phyloP scores from a whole-genome alignment of 192 early-diverging fungal species.

The Endogone sp. region DNA sequence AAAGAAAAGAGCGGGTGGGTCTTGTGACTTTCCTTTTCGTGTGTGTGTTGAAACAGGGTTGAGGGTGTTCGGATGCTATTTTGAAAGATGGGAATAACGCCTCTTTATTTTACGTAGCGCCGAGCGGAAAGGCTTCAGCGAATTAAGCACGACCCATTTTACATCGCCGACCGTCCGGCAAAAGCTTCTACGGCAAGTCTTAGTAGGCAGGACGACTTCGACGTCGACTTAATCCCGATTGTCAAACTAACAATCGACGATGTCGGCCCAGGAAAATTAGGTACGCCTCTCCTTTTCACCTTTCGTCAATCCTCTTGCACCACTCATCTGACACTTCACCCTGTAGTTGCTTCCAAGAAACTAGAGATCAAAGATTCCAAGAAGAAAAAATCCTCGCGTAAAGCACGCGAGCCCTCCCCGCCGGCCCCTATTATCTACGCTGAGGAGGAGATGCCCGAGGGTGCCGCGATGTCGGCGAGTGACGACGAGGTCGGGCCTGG shows the following conservation, averaged over 20 bases:
- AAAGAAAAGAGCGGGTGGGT: conserved; percentile 33
- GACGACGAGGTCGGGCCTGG: conserved; percentile 36
- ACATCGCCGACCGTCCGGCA: conserved; percentile 47
- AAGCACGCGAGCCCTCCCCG: conserved; percentile 9
- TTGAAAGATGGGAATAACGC: not conserved
- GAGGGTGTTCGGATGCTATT: not conserved
- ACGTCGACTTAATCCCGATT: conserved; percentile 81
- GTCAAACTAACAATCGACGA: conserved; percentile 65
- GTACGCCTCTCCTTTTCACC: not conserved
- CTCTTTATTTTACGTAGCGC: conserved; percentile 28
- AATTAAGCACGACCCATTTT: conserved; percentile 59
- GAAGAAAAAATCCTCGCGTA: conserved; percentile 29
- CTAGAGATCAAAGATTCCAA: conserved; percentile 26
- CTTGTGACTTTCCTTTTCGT: too few species aligned
- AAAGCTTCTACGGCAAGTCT: conserved; percentile 28
- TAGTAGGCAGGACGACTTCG: conserved; percentile 47
- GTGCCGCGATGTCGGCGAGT: conserved; percentile 43
- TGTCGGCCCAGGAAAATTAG: conserved; percentile 19
- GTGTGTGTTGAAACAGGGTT: too few species aligned
- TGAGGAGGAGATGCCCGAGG: conserved; percentile 58
- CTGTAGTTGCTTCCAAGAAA: conserved; percentile 1
- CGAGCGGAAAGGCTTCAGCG: conserved; percentile 43
- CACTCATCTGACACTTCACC: not conserved
- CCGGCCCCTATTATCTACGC: conserved; percentile 44
- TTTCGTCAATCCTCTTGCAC: too few species aligned